Evolutionary conservation across 352 stramenopile genomes (phyloP), one percentile per base, ranked within the genome.

Genomic region (Globisporangium ultimum): DNA sequence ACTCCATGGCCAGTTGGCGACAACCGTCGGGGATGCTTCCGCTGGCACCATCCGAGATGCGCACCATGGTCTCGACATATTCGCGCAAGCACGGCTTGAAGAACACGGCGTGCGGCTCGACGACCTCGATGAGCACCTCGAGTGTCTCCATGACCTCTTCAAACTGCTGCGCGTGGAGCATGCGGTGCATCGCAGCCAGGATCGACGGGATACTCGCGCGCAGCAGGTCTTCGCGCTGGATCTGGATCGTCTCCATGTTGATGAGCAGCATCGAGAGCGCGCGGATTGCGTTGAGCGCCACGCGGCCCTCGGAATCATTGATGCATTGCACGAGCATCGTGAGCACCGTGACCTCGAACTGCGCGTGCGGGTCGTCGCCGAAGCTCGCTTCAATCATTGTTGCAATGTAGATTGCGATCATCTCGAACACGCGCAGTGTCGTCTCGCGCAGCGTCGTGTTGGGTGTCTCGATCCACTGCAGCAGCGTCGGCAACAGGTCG

Each of bases 1-100:
- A 87, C 54, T 95, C 85, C 84, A 95, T 92, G 18, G 83, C 83
- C 28, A 95, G 61, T 64, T 93, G 85, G 5, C 85, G 72, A 46
- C 80, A 90, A 50, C 82, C 82, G 51, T 91, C 80, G 0, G 76
- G 79, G 57, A 90, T 71, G 9, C 50, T 48, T 12, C 38, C 22
- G 24, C 14, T 48, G 1, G 66, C 45, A 14, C 63, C 64, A 48
- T 89, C 80, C 0, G 84, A 76, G 50, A 91, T 87, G 58, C 84
- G 74, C 48, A 88, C 78, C 79, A 93, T 90, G 3, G 75, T 86
- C 20, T 83, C 74, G 1, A 91, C 78, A 34, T 82, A 76, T 38
- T 93, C 76, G 2, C 55, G 50, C 9, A 92, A 55, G 24, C 71
- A 72, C 0, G 78, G 76, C 55, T 89, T 86, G 55, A 94, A 91